Conservation (phyloP, 768 basidiomycete genomes). For the Leucocoprinus birnbaumii region DNA sequence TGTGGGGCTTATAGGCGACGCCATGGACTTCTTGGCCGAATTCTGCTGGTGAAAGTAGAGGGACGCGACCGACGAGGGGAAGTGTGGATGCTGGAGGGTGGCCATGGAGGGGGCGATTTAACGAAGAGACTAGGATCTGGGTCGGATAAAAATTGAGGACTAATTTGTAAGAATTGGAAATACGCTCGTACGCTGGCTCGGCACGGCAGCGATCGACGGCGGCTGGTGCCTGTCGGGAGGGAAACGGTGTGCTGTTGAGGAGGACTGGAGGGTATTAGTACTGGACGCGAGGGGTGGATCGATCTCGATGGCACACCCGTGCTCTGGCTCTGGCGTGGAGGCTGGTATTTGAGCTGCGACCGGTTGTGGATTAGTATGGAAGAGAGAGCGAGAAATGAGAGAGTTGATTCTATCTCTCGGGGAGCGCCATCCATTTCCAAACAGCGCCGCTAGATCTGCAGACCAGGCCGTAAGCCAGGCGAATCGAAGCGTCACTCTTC, state of each 20-base stretch:
- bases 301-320: constrained; percentile 11
- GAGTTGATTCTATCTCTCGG: constrained; percentile 11
- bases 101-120: constrained; percentile 11
- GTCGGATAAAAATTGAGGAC: constrained; percentile 6
- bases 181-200: constrained; percentile 1
- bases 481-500: constrained; percentile 9
- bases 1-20: constrained; percentile 31
- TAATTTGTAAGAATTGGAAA: constrained; percentile 5
- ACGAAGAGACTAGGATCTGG: constrained; percentile 1
- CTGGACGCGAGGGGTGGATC: neutral
- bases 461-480: constrained; percentile 9
- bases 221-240: neutral
- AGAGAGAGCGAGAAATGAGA: constrained; percentile 5
- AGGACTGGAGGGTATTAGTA: neutral
- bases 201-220: constrained; percentile 9
- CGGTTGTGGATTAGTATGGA: constrained; percentile 10
- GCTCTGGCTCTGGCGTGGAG: constrained; percentile 3
- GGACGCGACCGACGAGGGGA: constrained; percentile 10
- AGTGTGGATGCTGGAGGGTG: constrained; percentile 13
- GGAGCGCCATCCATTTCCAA: constrained; percentile 10
- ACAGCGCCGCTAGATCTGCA: constrained; percentile 7
- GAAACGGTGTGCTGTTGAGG: neutral
- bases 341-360: constrained; percentile 2
- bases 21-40: constrained; percentile 14
- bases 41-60: constrained; percentile 7